Evolutionary conservation across 768 basidiomycete genomes (phyloP), one percentile per base, ranked within the genome.

Genomic region (Sarcomyxa edulis): DNA sequence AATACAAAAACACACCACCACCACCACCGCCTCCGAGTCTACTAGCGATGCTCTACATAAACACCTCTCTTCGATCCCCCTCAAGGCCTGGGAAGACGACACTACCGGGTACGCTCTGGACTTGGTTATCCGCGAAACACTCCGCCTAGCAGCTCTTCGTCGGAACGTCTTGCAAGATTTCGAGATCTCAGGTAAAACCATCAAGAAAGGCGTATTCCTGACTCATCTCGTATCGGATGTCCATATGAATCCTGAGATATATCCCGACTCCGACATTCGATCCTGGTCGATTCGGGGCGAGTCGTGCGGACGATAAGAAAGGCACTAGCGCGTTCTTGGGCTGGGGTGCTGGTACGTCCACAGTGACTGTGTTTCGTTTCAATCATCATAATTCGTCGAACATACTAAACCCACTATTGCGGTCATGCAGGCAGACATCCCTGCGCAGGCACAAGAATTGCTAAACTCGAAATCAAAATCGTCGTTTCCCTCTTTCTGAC

Each of bases 261-360:
- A 68, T 30, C 42, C 58, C 1, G 43, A 62, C 25, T 65, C 65
- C 43, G 18, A 44, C 43, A 4, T 69, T 64, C 34, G 64, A 67
- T 49, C 67, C 66, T 1, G 49, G 38, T 2, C 46, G 67, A 24
- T 68, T 52, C 28, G 37, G 42, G 1, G 40, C 48, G n/a, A 59
- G 54, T 1, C 34, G 60, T 8, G 60, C 59, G 19, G 66, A 68
- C 27, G 64, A 64, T 35, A 61, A 53, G 48, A 61, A 59, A 21
- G 59, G 41, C 3, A 24, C 51, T 0, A 58, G 56, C 35, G 52
- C 50, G 6, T 69, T 52, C 44, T 28, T 68, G 5, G 67, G 58
- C 5, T 69, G 65, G 65, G 68, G 67, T 31, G 62, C 53, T 19
- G 67, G 66, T 64, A 36, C 43, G 54, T n/a, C n/a, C n/a, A n/a